Evolutionary conservation across 2,329 filamentous ascomycete genomes (phyloP).

Genomic region (Diaporthe sp.): DNA sequence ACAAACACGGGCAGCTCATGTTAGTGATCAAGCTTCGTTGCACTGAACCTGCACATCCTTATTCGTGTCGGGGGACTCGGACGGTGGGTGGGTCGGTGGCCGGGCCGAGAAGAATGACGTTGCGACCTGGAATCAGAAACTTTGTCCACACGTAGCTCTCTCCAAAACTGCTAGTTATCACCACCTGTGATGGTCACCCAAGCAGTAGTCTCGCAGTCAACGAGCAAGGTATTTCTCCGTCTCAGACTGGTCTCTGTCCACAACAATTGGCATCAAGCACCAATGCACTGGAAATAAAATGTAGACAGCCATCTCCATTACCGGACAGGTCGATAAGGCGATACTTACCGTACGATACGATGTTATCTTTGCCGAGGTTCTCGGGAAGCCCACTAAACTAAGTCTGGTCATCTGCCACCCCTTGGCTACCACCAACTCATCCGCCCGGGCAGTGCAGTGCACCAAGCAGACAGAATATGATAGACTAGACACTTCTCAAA

Average conservation of each 20-base stretch:
- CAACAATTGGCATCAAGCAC: not conserved
- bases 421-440: not conserved
- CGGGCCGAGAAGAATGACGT: constrained; percentile 28
- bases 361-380: constrained; percentile 33
- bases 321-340: not conserved
- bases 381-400: constrained; percentile 34
- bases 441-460: not conserved
- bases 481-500: not conserved
- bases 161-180: not conserved
- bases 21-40: not conserved
- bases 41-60: not conserved
- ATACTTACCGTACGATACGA: not conserved
- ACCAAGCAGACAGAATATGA: not conserved
- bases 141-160: not conserved
- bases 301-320: not conserved
- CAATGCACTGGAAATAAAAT: not conserved
- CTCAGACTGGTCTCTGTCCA: not conserved
- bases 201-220: not conserved
- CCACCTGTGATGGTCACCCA: not conserved
- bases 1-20: not conserved
- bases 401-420: constrained; percentile 21
- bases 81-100: not conserved
- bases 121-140: not conserved
- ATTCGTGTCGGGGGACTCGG: not conserved
- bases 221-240: not conserved